Percentiles rank a stretch among this genome's conserved stretches.
Conservation (phyloP, 768 basidiomycete species). For the Lyophyllum decastes region DNA sequence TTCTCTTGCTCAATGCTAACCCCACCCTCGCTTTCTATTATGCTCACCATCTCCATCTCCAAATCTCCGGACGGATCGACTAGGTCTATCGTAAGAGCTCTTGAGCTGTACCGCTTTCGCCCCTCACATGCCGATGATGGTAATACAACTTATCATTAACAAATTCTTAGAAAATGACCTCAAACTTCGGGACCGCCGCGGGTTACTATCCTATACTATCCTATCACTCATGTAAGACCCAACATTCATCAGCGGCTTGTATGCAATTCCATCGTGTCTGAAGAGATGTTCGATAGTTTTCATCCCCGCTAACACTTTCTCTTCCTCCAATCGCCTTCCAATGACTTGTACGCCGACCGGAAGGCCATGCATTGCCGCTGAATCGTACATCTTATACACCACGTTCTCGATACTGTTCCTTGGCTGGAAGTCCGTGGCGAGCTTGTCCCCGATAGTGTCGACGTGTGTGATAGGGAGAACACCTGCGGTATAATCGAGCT, state of each 20-base stretch:
- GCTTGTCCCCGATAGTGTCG: constrained; percentile 38
- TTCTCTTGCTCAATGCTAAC: too few species aligned
- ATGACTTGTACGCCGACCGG: constrained; percentile 65
- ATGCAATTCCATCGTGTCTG: constrained; percentile 25
- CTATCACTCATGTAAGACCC: too few species aligned
- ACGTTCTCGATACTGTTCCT: constrained; percentile 48
- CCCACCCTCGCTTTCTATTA: too few species aligned
- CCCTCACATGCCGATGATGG: too few species aligned
- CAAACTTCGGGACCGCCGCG: too few species aligned
- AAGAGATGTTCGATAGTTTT: constrained; percentile 45
- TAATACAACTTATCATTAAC: too few species aligned
- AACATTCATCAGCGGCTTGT: constrained; percentile 16
- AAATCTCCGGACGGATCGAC: too few species aligned
- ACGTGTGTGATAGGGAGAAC: constrained; percentile 62
- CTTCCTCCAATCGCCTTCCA: constrained; percentile 61
- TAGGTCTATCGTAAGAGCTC: too few species aligned
- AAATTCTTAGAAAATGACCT: too few species aligned
- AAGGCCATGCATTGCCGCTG: constrained; percentile 54
- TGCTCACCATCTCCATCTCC: too few species aligned
- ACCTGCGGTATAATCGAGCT: constrained; percentile 55
- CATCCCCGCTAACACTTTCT: constrained; percentile 64
- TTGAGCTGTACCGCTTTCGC: too few species aligned
- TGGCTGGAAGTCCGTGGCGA: constrained; percentile 31
- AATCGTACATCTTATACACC: constrained; percentile 52
- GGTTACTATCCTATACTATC: too few species aligned